phyloP scores from a whole-genome alignment of 1,284 basidiomycete species.

The Peniophora sp. region DNA sequence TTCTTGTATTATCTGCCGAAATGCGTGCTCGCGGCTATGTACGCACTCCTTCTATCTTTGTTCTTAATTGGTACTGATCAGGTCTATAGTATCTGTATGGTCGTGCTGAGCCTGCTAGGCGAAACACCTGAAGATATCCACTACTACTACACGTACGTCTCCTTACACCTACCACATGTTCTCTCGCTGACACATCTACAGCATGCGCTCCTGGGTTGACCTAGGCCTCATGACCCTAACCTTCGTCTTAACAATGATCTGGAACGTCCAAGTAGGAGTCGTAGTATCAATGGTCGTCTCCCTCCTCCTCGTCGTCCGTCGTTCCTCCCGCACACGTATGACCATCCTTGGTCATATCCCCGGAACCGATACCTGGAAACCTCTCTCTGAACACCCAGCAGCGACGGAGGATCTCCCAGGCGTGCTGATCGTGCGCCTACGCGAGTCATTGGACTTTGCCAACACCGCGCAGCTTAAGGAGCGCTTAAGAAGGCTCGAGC shows the following conservation, averaged over 20 bases:
- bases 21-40: slow-evolving; percentile 77
- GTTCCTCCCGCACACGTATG: slow-evolving; percentile 73
- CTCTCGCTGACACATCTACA: slow-evolving; percentile 20
- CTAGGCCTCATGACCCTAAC: slow-evolving; percentile 78
- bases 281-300: slow-evolving; percentile 80
- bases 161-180: slow-evolving; percentile 1
- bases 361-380: slow-evolving; percentile 77
- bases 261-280: slow-evolving; percentile 81
- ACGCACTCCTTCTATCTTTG: slow-evolving; percentile 17
- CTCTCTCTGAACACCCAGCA: slow-evolving; percentile 72
- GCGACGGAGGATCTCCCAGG: slow-evolving; percentile 72
- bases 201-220: slow-evolving; percentile 86
- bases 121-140: slow-evolving; percentile 83
- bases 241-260: slow-evolving; percentile 73
- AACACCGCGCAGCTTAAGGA: slow-evolving; percentile 92
- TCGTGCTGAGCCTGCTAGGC: slow-evolving; percentile 78
- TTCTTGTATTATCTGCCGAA: slow-evolving; percentile 74
- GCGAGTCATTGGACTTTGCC: slow-evolving; percentile 81
- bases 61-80: not conserved
- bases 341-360: slow-evolving; percentile 74
- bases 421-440: slow-evolving; percentile 73
- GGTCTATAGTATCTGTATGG: slow-evolving; percentile 61
- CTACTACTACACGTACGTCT: slow-evolving; percentile 72
- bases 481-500: slow-evolving; percentile 71
- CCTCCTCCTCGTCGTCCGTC: slow-evolving; percentile 80